Evolutionary conservation across 1,139 yeast species (phyloP), one percentile per base, ranked within the genome.

Genomic region (Taphrina betulina): DNA sequence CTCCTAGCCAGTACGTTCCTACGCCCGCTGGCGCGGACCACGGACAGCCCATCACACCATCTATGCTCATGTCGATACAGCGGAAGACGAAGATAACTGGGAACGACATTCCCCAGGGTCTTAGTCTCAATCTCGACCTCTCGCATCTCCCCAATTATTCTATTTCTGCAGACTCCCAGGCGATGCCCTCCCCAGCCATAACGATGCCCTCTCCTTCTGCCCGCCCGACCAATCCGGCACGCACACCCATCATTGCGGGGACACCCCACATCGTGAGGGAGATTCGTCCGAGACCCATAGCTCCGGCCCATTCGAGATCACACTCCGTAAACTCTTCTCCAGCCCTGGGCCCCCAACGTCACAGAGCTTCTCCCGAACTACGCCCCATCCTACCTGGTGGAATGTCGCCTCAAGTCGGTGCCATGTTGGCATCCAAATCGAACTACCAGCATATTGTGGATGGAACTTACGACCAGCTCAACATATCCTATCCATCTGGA

Each of bases 401-500:
- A 22, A 48, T 57, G 61, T 44, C 61, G 17, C 61, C 54, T 1
- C 71, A 71, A 53, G 60, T 68, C 34, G 63, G 67, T 12, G 64
- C 66, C n/a, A 60, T 71, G 46, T 66, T 70, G 48, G 74, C 73
- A 24, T 63, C 72, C 19, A 71, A 72, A 61, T 71, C 75, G 31
- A 73, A 73, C 60, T 72, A 73, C 60, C 77, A 73, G 60, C 70
- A 71, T 61, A 71, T 73, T 33, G 66, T 73, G n/a, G 77, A 73
- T 55, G 76, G 76, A 35, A 71, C 69, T 23, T 75, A 73, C 63
- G 67, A 63, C 53, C 73, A 71, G 52, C 66, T 73, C 17, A 76
- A 75, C 1, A 64, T 73, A 28, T 62, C 69, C 28, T 71, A 72
- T 51, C 75, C 76, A 1, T 74, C 71, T 53, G 71, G 70, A 16